Evolutionary conservation across 2,329 filamentous ascomycete species (phyloP).

Genomic region (Triangularia setosa): DNA sequence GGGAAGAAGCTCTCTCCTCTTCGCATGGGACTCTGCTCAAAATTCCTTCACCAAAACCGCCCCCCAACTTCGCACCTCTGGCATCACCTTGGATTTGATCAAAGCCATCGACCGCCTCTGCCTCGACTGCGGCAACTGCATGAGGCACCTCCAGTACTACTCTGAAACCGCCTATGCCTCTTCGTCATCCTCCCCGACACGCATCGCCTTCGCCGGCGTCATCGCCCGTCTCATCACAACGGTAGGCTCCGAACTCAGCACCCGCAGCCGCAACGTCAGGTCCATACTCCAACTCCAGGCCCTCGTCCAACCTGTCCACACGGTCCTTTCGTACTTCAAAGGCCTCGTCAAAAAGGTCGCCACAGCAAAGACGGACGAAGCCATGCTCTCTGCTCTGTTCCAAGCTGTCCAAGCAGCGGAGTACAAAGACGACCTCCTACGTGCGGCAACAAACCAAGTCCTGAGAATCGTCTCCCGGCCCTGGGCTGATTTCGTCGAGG

Average conservation of each 20-base stretch:
- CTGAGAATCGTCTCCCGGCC: conserved; percentile 40
- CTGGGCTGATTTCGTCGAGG: conserved; percentile 47
- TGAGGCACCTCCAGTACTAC: conserved; percentile 44
- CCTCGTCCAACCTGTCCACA: conserved; percentile 43
- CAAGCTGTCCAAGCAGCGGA: conserved; percentile 60
- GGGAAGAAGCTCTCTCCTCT: conserved; percentile 69
- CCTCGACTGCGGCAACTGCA: conserved; percentile 44
- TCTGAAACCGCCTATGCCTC: conserved; percentile 44
- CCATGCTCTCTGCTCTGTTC: conserved; percentile 59
- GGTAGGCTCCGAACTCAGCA: conserved; percentile 47
- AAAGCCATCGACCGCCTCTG: conserved; percentile 45
- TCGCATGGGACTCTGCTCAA: conserved; percentile 53
- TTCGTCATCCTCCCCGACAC: conserved; percentile 40
- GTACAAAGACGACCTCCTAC: conserved; percentile 58
- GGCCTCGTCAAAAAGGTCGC: conserved; percentile 46
- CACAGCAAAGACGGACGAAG: conserved; percentile 50
- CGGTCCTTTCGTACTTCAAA: conserved; percentile 50
- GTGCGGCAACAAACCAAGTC: conserved; percentile 63
- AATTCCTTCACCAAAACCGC: conserved; percentile 50
- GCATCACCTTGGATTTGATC: conserved; percentile 50
- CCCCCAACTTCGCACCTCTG: conserved; percentile 48
- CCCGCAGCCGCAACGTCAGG: conserved; percentile 37
- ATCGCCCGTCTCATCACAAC: conserved; percentile 46
- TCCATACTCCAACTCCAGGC: conserved; percentile 53
- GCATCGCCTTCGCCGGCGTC: conserved; percentile 50